Percentiles rank a stretch among this genome's conserved stretches.
Conservation (phyloP, 2,329 filamentous ascomycete species). For the Fusarium tricinctum region DNA sequence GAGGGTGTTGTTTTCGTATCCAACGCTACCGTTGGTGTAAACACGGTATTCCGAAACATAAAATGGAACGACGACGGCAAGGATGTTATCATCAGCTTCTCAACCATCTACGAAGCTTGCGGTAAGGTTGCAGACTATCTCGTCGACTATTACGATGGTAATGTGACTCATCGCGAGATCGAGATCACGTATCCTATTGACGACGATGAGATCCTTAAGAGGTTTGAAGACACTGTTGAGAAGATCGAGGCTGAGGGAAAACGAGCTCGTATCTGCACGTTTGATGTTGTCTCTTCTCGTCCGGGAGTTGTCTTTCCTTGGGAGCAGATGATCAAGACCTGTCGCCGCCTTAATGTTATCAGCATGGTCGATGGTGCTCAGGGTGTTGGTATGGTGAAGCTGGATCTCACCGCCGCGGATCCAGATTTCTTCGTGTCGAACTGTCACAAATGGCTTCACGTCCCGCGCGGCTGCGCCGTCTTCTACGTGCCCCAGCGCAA, state of each 20-base stretch:
- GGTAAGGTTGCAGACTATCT: slow-evolving; percentile 79
- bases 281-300: slow-evolving; percentile 83
- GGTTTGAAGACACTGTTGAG: slow-evolving; percentile 72
- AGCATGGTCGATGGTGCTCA: slow-evolving; percentile 89
- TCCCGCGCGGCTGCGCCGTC: slow-evolving; percentile 83
- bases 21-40: slow-evolving; percentile 85
- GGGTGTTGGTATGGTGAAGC: slow-evolving; percentile 80
- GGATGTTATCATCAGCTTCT: slow-evolving; percentile 85
- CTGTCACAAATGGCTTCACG: slow-evolving; percentile 91
- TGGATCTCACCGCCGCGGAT: slow-evolving; percentile 76
- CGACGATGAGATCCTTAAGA: slow-evolving; percentile 74
- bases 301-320: slow-evolving; percentile 87
- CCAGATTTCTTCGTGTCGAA: slow-evolving; percentile 92
- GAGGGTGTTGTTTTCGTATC: slow-evolving; percentile 80
- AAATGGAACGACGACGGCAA: slow-evolving; percentile 75
- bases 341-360: slow-evolving; percentile 75
- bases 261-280: slow-evolving; percentile 74
- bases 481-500: slow-evolving; percentile 84
- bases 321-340: slow-evolving; percentile 73
- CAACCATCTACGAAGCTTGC: slow-evolving; percentile 83
- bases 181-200: slow-evolving; percentile 76
- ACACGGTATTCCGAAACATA: slow-evolving; percentile 84
- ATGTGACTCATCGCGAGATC: slow-evolving; percentile 67
- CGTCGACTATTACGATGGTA: slow-evolving; percentile 71
- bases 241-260: slow-evolving; percentile 68